Evolutionary conservation across 2,329 filamentous ascomycete species (phyloP), one percentile per base, ranked within the genome.

Genomic region (Diplodia sapinea): DNA sequence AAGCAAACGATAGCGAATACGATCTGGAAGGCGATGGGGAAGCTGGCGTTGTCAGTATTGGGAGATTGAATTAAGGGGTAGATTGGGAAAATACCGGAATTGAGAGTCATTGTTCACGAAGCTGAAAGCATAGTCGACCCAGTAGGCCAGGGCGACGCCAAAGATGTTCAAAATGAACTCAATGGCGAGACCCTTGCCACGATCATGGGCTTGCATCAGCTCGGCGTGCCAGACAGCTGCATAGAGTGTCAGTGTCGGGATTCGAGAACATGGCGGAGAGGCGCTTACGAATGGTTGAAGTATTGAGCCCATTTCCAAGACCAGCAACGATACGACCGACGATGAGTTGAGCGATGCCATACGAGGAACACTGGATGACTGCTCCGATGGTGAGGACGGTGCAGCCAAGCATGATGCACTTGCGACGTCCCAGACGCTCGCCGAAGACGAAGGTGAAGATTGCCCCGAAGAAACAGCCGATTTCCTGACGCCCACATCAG

Each of bases 211-310:
- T 65, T 76, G 81, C 3, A 80, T 81, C 0, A 82, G 84, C 70
- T 86, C 84, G 2, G 82, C 80, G 72, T 80, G 83, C 83, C 83
- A 86, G 2, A 85, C 78, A 7, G 81, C 82, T 11, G 81, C 82
- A 7, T 81, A 13, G 17, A 17, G 49, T 0, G 66, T 67, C 54
- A 69, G 56, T 64, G 64, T 23, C n/a, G 9, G 15, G n/a, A 49
- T 15, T 6, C 17, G 5, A n/a, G 6, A 17, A 17, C 5, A 12
- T 17, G 11, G 1, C n/a, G 13, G 5, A 47, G 29, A 15, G 4
- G 3, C 8, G 8, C 64, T 66, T 83, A 13, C 83, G 82, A 0
- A 83, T 80, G 2, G 79, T 83, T 40, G 77, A 79, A 29, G 74
- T 79, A n/a, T 81, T 74, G 66, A 75, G 76, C 54, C 81, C 82